Percentiles rank a stretch among this genome's conserved stretches.
Evolutionary conservation across 352 stramenopile species (phyloP).

Genomic region (Phytophthora meadii): DNA sequence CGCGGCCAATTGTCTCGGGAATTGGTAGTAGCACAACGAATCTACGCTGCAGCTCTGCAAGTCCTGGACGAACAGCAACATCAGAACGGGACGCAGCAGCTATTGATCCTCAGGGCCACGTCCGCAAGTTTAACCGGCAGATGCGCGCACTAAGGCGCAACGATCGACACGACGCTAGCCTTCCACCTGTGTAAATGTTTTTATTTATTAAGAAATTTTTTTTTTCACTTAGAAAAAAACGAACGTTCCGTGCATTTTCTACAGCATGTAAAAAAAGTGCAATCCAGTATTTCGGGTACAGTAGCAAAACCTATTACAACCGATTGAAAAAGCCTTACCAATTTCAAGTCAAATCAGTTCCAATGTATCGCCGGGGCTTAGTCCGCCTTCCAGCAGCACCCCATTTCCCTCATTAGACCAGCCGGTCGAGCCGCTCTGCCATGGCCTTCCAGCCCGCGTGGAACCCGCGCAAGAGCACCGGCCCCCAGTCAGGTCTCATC

Average conservation of each 20-base stretch:
- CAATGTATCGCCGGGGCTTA: constrained; percentile 4
- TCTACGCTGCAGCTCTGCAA: constrained; percentile 2
- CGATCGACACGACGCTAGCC: constrained; percentile 50
- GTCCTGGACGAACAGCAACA: background rate
- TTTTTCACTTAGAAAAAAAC: no score
- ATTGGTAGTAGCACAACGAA: background rate
- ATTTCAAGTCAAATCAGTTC: constrained; percentile 19
- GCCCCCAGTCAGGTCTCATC: constrained; percentile 7
- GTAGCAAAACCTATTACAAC: no score
- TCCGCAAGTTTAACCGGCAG: constrained; percentile 74
- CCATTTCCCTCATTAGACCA: constrained; percentile 17
- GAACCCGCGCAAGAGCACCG: constrained; percentile 13
- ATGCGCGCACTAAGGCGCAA: constrained; percentile 73
- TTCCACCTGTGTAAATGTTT: constrained; percentile 35
- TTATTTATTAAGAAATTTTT: no score
- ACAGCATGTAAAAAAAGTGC: constrained; percentile 9
- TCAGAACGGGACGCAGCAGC: constrained; percentile 19
- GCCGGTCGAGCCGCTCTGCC: constrained; percentile 11
- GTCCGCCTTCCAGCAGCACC: constrained; percentile 13
- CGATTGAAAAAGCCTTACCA: background rate
- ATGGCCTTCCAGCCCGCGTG: constrained; percentile 26
- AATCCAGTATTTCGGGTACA: no score
- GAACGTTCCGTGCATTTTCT: constrained; percentile 27
- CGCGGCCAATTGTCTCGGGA: constrained; percentile 15
- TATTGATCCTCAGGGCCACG: constrained; percentile 53